Base-by-base conservation (phyloP, 2,329 filamentous ascomycete genomes). In the Aspergillus sp. region DNA sequence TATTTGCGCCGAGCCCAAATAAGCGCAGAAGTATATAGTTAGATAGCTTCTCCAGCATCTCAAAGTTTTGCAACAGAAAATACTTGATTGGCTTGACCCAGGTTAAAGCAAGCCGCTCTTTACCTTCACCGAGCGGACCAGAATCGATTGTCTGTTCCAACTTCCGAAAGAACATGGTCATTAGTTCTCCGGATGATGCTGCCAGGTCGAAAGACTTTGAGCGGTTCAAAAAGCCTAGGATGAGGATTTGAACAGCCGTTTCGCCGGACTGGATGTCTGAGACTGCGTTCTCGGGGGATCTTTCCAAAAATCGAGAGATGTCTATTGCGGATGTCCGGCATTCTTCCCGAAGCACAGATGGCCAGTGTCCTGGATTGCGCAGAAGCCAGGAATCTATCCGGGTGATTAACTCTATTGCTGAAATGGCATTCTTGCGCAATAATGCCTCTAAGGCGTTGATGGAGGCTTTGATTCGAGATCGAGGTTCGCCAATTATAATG, bases 1-100 rank as follows among this genome's bases (percentile, higher is more conserved):
- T 74, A 37, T 50, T 56, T 7, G 69, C 62, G 20, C 75, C 70
- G 41, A 66, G 58, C 33, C 61, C 65, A 51, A 77, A 77, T 3
- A 77, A 56, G 11, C 73, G 72, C 15, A 68, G 63, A 15, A 78
- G 65, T 24, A 76, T 65, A 57, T 74, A 68, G 37, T 68, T 73
- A 11, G 73, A 73, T 19, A 75, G 65, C 11, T 66, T 55, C 44
- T 77, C 74, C 47, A 78, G 48, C 15, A 61, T 66, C 15, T 73
- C 67, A 49, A 74, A 55, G 34, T 76, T 72, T 27, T 72, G 65
- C 37, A 77, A 59, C n/a, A 74, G 61, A 24, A 75, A 65, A 49
- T 74, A 65, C 57, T 70, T 73, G 19, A 72, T 67, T 11, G 75
- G 75, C 2, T 60, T 55, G 15, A 73, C 70, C 76, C 76, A 78